Conservation (phyloP, 2,329 filamentous ascomycete genomes). For the Dactylella cylindrospora region DNA sequence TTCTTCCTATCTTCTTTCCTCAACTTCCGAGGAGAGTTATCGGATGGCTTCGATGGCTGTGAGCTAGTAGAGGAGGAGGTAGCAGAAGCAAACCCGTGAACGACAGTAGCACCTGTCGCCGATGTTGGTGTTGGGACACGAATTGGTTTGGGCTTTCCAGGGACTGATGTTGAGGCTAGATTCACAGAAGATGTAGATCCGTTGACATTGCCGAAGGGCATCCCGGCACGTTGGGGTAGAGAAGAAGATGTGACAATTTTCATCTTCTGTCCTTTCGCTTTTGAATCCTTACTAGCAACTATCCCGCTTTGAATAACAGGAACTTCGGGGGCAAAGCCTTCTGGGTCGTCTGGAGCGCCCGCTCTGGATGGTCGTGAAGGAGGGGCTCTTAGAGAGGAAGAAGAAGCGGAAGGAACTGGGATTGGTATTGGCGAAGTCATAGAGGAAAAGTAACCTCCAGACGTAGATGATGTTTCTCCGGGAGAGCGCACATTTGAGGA, state of each 20-base stretch:
- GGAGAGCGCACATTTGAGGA: constrained; percentile 35
- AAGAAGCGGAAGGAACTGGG: constrained; percentile 31
- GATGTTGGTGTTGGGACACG: constrained; percentile 36
- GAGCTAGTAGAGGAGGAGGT: constrained; percentile 5
- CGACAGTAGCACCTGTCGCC: constrained; percentile 27
- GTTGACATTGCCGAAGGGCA: constrained; percentile 26
- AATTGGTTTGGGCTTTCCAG: constrained; percentile 33
- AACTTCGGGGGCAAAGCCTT: constrained; percentile 27
- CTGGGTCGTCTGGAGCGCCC: constrained; percentile 29
- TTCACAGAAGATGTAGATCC: constrained; percentile 35
- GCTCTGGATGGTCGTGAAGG: constrained; percentile 38
- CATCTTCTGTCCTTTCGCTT: constrained; percentile 35
- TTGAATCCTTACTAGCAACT: constrained; percentile 29
- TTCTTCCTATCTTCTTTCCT: constrained; percentile 35
- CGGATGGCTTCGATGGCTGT: constrained; percentile 7
- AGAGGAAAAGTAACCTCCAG: constrained; percentile 24
- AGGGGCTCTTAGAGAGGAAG: constrained; percentile 26
- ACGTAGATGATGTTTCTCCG: constrained; percentile 19
- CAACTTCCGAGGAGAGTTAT: constrained; percentile 29
- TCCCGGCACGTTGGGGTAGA: constrained; percentile 24
- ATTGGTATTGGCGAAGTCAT: constrained; percentile 39
- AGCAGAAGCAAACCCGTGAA: constrained; percentile 27
- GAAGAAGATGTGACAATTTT: constrained; percentile 40
- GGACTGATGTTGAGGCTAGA: constrained; percentile 34
- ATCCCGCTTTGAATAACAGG: constrained; percentile 40